These are phyloP conservation scores for Davidsoniella neocaledoniae DNA, from an alignment of 2,329 filamentous ascomycete genomes.

Conservation along the genomic window DNA sequence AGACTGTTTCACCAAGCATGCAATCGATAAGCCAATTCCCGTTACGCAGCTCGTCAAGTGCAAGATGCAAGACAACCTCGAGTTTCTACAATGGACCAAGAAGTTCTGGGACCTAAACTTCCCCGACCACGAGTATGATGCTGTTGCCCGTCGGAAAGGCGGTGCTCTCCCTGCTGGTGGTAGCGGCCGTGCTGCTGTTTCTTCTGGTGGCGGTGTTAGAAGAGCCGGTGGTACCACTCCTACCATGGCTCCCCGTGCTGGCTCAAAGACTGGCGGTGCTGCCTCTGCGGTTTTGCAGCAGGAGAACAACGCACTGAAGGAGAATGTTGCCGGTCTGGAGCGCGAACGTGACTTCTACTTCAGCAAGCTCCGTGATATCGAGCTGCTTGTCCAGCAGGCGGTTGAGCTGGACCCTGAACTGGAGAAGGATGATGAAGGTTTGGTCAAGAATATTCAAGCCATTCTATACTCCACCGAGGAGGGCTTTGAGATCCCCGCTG, in stretches of 20 bases:
- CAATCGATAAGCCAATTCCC: conserved; percentile 76
- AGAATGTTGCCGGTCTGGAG: conserved; percentile 87
- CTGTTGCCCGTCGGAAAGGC: conserved; percentile 68
- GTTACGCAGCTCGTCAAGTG: conserved; percentile 86
- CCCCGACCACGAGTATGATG: conserved; percentile 93
- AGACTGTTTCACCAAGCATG: conserved; percentile 75
- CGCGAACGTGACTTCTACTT: conserved; percentile 98
- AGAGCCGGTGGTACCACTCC: conserved; percentile 45
- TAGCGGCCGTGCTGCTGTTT: conserved; percentile 31
- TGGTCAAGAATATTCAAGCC: conserved; percentile 89
- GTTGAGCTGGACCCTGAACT: conserved; percentile 84
- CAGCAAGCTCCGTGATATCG: conserved; percentile 93
- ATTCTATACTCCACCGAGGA: conserved; percentile 96
- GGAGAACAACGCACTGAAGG: conserved; percentile 80
- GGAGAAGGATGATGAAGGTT: conserved; percentile 80
- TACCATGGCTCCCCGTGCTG: conserved; percentile 28
- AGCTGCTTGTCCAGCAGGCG: conserved; percentile 81
- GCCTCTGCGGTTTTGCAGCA: conserved; percentile 54
- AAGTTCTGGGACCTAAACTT: conserved; percentile 96
- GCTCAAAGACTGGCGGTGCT: conserved; percentile 28
- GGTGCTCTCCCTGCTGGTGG: conserved; percentile 39
- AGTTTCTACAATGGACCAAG: conserved; percentile 96
- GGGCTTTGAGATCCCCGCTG: conserved; percentile 76
- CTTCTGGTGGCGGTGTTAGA: conserved; percentile 32
- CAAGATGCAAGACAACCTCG: conserved; percentile 99